Percentiles rank a stretch among this genome's conserved stretches.
These are phyloP conservation scores for Fusarium mangiferae DNA, from an alignment of 2,329 filamentous ascomycete species.

Conservation along the genomic window DNA sequence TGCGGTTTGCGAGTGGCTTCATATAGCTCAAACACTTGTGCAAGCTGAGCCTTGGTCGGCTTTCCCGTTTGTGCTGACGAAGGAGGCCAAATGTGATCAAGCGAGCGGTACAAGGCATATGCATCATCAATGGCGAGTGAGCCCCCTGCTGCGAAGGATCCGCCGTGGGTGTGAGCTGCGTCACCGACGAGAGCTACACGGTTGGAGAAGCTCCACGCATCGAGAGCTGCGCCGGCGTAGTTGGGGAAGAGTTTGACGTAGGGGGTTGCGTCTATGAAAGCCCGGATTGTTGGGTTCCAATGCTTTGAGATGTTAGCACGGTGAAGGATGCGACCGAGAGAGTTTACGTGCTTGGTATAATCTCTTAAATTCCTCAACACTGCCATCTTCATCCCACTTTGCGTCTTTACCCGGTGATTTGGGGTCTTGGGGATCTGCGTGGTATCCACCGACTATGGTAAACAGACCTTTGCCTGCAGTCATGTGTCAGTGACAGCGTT, in stretches of 20 bases:
- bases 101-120: slow-evolving; percentile 51
- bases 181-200: slow-evolving; percentile 53
- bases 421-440: not conserved
- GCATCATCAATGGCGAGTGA: slow-evolving; percentile 55
- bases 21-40: slow-evolving; percentile 51
- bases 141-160: slow-evolving; percentile 54
- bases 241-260: slow-evolving; percentile 47
- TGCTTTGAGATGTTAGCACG: not conserved
- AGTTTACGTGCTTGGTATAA: not conserved
- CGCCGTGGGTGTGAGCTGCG: slow-evolving; percentile 54
- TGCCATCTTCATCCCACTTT: not conserved
- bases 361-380: not conserved
- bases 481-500: not conserved
- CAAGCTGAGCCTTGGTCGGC: slow-evolving; percentile 35
- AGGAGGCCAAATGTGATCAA: slow-evolving; percentile 50
- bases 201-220: slow-evolving; percentile 54
- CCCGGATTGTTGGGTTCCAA: slow-evolving; percentile 43
- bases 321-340: not conserved
- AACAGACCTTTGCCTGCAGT: not conserved
- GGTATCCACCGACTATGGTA: not conserved
- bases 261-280: slow-evolving; percentile 38
- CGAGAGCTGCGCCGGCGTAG: slow-evolving; percentile 51
- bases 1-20: slow-evolving; percentile 56
- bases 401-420: not conserved
- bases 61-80: not conserved